Conservation (phyloP, 805 yeast species). For the Scheffersomyces ergatensis region DNA sequence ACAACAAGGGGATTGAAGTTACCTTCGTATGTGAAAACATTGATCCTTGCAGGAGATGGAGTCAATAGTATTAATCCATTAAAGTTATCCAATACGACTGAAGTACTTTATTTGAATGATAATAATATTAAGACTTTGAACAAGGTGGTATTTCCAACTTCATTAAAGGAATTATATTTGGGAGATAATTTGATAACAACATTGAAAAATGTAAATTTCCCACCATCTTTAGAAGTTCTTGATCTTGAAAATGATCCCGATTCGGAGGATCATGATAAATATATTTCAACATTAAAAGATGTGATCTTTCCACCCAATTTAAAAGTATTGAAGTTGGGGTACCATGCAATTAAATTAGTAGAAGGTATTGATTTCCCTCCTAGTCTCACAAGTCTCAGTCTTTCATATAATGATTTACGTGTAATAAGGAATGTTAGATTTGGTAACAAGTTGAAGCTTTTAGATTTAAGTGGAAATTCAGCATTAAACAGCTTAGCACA, state of each 20-base stretch:
- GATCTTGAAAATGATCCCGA: constrained; percentile 44
- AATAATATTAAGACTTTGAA: constrained; percentile 45
- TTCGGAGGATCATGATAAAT: constrained; percentile 38
- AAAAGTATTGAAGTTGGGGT: constrained; percentile 34
- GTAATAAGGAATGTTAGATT: constrained; percentile 35
- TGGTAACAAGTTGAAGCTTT: constrained; percentile 27
- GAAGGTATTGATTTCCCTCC: constrained; percentile 40
- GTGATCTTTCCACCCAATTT: constrained; percentile 35
- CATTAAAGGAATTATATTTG: constrained; percentile 32
- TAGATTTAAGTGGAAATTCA: constrained; percentile 42
- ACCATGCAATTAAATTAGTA: constrained; percentile 36
- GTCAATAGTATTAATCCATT: constrained; percentile 46
- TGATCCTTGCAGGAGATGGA: constrained; percentile 37
- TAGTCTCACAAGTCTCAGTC: constrained; percentile 26
- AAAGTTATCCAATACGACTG: constrained; percentile 39
- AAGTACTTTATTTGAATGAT: constrained; percentile 31
- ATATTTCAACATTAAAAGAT: constrained; percentile 40
- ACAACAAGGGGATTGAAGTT: constrained; percentile 42
- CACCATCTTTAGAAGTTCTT: constrained; percentile 33
- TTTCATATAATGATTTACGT: constrained; percentile 39
- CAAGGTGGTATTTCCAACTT: constrained; percentile 38
- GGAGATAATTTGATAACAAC: constrained; percentile 46
- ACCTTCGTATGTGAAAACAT: constrained; percentile 26
- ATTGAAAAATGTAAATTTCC: constrained; percentile 41
- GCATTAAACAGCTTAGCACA: constrained; percentile 38